Percentiles rank a stretch among this genome's conserved stretches.
phyloP scores from a whole-genome alignment of 768 basidiomycete genomes.

The Xerocomellus chrysenteron region DNA sequence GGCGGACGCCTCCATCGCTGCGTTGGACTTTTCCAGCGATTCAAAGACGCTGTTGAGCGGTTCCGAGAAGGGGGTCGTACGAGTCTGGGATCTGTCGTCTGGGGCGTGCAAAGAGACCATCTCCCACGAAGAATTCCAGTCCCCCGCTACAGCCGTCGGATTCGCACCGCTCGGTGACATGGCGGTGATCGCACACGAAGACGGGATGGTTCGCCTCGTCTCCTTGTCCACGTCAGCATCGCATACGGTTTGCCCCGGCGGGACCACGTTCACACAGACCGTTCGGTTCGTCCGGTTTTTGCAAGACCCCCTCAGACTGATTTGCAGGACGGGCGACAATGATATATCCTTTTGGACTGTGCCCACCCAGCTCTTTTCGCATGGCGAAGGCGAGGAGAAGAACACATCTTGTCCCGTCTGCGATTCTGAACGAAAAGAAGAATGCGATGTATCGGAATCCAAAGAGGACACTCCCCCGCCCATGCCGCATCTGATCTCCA shows the following conservation, averaged over 20 bases:
- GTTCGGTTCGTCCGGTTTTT: neutral
- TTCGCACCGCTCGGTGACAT: constrained; percentile 7
- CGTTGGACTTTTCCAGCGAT: constrained; percentile 15
- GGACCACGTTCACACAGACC: neutral
- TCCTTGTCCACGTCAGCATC: neutral
- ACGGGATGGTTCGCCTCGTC: constrained; percentile 8
- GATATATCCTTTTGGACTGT: constrained; percentile 1
- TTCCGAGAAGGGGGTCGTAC: constrained; percentile 5
- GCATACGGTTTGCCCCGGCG: constrained; percentile 3
- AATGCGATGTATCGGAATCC: neutral
- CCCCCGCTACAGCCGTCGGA: neutral
- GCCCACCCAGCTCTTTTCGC: neutral
- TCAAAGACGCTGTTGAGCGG: constrained; percentile 10
- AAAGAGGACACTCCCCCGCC: neutral
- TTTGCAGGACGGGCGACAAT: neutral
- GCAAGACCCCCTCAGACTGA: neutral
- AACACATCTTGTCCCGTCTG: neutral
- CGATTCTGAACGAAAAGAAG: neutral
- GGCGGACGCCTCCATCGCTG: neutral
- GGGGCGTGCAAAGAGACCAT: constrained; percentile 6
- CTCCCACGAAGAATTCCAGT: neutral
- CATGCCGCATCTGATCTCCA: constrained; percentile 4
- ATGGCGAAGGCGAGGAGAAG: neutral
- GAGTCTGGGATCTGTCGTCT: constrained; percentile 11
- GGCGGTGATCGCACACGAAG: constrained; percentile 1